These are phyloP conservation scores for Juglanconis oblonga DNA, from an alignment of 2,329 filamentous ascomycete species.

Conservation along the genomic window DNA sequence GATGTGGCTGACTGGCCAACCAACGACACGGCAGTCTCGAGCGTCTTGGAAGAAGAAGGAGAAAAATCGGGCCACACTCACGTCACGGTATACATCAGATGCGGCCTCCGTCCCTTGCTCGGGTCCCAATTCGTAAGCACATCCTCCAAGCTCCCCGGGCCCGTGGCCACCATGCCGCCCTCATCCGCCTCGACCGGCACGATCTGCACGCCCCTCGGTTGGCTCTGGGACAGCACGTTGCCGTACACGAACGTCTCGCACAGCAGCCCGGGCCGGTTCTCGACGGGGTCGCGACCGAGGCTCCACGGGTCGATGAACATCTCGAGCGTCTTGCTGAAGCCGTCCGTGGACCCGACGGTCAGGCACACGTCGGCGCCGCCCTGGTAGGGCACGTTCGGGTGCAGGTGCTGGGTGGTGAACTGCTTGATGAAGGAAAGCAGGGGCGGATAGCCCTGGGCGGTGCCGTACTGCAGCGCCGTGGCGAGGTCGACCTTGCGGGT, in stretches of 20 bases:
- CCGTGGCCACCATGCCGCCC: conserved; percentile 74
- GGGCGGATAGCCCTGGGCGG: conserved; percentile 76
- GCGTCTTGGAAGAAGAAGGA: background rate
- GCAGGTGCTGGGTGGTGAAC: conserved; percentile 72
- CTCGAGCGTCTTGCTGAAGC: conserved; percentile 74
- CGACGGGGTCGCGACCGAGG: conserved; percentile 61
- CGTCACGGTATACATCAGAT: conserved; percentile 88
- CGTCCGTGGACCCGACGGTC: conserved; percentile 82
- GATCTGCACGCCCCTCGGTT: conserved; percentile 68
- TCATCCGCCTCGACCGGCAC: conserved; percentile 73
- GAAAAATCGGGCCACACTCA: conserved; percentile 42
- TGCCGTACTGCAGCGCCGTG: conserved; percentile 83
- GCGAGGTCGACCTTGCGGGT: conserved; percentile 73
- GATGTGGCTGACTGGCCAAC: no score
- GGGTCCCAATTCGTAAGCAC: conserved; percentile 81
- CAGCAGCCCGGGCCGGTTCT: conserved; percentile 72
- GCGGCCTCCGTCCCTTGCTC: conserved; percentile 69
- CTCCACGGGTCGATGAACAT: conserved; percentile 75
- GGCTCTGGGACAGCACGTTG: conserved; percentile 66
- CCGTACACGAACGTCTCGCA: conserved; percentile 80
- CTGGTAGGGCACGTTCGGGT: conserved; percentile 77
- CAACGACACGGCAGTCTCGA: no score
- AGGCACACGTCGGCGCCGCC: conserved; percentile 75
- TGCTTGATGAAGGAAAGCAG: conserved; percentile 75
- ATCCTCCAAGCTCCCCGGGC: conserved; percentile 71